phyloP scores from a whole-genome alignment of 257 asterid species.

The Datura wrightii region DNA sequence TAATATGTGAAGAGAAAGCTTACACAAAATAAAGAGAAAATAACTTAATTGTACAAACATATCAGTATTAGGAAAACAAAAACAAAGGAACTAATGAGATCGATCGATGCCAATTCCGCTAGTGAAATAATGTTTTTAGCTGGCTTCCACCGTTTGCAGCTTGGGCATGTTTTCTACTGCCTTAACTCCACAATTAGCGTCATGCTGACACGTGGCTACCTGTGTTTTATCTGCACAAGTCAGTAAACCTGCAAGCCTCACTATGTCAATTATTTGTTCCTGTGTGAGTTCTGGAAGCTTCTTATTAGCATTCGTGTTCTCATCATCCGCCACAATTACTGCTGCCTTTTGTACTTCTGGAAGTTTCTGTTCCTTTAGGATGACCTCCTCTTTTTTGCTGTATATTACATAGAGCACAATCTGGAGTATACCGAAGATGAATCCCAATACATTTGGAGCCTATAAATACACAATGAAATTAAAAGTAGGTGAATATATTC shows the following conservation, averaged over 20 bases:
- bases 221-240: constrained; percentile 48
- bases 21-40: not conserved
- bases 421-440: constrained; percentile 60
- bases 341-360: constrained; percentile 28
- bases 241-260: constrained; percentile 45
- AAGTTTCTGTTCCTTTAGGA: constrained; percentile 32
- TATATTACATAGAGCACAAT: constrained; percentile 56
- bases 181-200: not conserved
- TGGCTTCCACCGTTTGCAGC: constrained; percentile 18
- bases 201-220: constrained; percentile 34
- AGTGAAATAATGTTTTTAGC: not conserved
- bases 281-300: constrained; percentile 43
- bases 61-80: not conserved
- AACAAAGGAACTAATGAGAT: not conserved
- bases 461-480: not conserved
- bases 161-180: constrained; percentile 13
- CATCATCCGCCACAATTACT: constrained; percentile 25
- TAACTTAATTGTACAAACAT: not conserved
- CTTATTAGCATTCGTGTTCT: constrained; percentile 8
- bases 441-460: constrained; percentile 67
- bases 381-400: constrained; percentile 39
- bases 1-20: not conserved
- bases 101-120: not conserved
- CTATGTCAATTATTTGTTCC: constrained; percentile 52
- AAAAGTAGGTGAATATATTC: too few relatives aligned